phyloP scores from a whole-genome alignment of 768 basidiomycete genomes.

The Tricholomella constricta region DNA sequence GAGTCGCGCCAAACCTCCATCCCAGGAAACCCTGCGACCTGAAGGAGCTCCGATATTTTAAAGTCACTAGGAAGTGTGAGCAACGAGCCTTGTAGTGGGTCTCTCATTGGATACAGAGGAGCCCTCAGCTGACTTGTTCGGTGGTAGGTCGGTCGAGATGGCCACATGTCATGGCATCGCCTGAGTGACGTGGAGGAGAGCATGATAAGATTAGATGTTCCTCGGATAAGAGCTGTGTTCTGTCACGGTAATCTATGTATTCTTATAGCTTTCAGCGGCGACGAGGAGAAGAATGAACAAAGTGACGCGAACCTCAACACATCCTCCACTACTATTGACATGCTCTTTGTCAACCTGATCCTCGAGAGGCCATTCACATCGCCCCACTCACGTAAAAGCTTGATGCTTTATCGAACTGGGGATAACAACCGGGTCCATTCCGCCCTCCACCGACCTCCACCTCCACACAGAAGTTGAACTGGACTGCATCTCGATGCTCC shows the following conservation, averaged over 20 bases:
- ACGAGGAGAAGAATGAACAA: too few species aligned
- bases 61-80: too few species aligned
- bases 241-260: too few species aligned
- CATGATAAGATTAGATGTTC: not conserved
- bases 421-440: not conserved
- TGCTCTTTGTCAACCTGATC: not conserved
- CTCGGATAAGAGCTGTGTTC: too few species aligned
- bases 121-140: too few species aligned
- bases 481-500: conserved; percentile 1
- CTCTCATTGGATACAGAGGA: too few species aligned
- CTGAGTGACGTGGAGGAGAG: not conserved
- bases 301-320: not conserved
- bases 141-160: not conserved
- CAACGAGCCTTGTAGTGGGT: too few species aligned
- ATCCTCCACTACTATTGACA: not conserved
- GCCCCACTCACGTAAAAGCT: not conserved
- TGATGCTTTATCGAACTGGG: not conserved
- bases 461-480: conserved; percentile 3
- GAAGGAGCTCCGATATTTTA: too few species aligned
- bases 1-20: too few species aligned
- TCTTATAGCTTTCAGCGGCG: too few species aligned
- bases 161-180: not conserved
- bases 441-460: not conserved
- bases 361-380: not conserved
- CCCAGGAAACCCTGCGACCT: too few species aligned